phyloP scores from a whole-genome alignment of 345 rosid genomes.

The Gynandropsis gynandra region DNA sequence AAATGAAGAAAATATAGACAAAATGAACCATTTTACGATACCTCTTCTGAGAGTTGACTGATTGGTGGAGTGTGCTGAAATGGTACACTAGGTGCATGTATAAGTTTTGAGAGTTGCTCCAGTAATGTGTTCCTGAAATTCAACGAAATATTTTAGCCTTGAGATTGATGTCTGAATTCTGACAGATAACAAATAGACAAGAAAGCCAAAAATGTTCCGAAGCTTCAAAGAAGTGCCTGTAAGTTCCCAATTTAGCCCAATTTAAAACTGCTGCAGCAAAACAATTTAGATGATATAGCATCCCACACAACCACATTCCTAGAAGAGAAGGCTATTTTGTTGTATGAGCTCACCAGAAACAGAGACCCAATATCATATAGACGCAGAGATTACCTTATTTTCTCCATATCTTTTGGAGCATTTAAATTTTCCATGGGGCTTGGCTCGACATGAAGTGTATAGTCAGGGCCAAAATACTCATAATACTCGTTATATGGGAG shows the following conservation, averaged over 20 bases:
- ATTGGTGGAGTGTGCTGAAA: slow-evolving; percentile 35
- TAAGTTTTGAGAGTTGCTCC: slow-evolving; percentile 31
- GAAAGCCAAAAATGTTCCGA: slow-evolving; percentile 1
- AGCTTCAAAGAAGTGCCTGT: slow-evolving; percentile 10
- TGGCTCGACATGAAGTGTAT: slow-evolving; percentile 86
- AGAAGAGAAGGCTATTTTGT: too few relatives aligned
- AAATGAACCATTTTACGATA: not conserved
- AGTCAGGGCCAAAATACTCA: slow-evolving; percentile 95
- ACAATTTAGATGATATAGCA: slow-evolving; percentile 7
- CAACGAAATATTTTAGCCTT: slow-evolving; percentile 17
- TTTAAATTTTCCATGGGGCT: slow-evolving; percentile 73
- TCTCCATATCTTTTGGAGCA: slow-evolving; percentile 74
- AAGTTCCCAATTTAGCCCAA: not conserved
- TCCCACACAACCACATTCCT: not conserved
- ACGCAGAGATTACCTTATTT: slow-evolving; percentile 51
- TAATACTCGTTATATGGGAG: slow-evolving; percentile 90
- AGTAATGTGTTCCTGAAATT: slow-evolving; percentile 31
- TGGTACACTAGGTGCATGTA: slow-evolving; percentile 33
- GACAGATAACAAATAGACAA: not conserved
- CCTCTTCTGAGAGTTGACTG: slow-evolving; percentile 30
- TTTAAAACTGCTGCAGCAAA: not conserved
- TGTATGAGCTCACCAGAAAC: not conserved
- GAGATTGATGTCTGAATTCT: not conserved
- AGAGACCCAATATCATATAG: not conserved
- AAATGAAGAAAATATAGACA: slow-evolving; percentile 16